Evolutionary conservation across 2,329 filamentous ascomycete genomes (phyloP).

Genomic region (Coniochaeta prunicola): DNA sequence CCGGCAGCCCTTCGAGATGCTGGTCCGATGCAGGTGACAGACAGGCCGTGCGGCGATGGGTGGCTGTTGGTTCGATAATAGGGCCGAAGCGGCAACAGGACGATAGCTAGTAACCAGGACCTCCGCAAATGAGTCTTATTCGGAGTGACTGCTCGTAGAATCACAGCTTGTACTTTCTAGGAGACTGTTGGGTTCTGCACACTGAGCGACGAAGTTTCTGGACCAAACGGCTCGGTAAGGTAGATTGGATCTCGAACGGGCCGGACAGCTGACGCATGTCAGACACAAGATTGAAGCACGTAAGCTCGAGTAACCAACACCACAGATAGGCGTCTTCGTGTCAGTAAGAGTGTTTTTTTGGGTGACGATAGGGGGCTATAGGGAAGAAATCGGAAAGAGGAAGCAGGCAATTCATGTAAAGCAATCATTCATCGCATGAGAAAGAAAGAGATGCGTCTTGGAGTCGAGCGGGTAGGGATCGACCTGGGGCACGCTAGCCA

Average conservation of each 20-base stretch:
- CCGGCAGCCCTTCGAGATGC: not conserved
- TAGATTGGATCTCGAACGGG: not conserved
- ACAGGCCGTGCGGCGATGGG: slow-evolving; percentile 1
- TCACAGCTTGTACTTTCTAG: not conserved
- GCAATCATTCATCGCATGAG: not conserved
- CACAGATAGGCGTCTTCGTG: not conserved
- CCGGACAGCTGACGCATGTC: not conserved
- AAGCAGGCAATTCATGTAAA: not conserved
- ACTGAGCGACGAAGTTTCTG: not conserved
- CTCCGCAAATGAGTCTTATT: not conserved
- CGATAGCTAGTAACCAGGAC: not conserved
- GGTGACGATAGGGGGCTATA: not conserved
- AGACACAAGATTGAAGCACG: not conserved
- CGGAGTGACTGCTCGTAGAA: not conserved
- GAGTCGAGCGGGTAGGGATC: not conserved
- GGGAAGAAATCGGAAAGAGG: not conserved
- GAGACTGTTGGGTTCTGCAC: not conserved
- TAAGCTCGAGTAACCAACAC: not conserved
- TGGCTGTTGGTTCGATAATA: slow-evolving; percentile 2
- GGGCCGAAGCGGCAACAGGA: not conserved
- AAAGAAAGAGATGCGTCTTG: not conserved
- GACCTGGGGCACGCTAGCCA: not conserved
- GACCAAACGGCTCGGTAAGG: not conserved
- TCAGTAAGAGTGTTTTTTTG: not conserved
- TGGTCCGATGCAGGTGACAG: slow-evolving; percentile 1